phyloP scores from a whole-genome alignment of 164 flowering plant genomes.

The Echeveria elegans region DNA sequence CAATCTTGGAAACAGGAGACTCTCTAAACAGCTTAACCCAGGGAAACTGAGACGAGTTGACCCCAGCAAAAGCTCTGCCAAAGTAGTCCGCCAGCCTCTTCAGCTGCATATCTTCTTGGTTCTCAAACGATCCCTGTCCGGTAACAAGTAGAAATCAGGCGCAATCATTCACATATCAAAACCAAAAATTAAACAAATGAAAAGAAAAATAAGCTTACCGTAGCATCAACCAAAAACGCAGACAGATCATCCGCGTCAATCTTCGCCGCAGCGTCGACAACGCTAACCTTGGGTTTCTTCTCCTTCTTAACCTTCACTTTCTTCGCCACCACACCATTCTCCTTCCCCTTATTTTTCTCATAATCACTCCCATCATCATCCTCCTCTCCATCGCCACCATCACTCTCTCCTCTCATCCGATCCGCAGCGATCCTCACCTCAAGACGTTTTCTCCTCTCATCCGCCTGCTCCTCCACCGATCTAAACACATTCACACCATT shows the following conservation, averaged over 20 bases:
- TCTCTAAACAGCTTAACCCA: conserved; percentile 56
- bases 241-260: conserved; percentile 41
- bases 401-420: conserved; percentile 9
- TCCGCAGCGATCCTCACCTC: conserved; percentile 30
- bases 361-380: conserved; percentile 23
- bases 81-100: conserved; percentile 66
- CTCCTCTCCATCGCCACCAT: conserved; percentile 17
- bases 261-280: conserved; percentile 51
- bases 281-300: conserved; percentile 46
- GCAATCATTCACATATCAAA: not conserved
- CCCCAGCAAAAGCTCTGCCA: conserved; percentile 45
- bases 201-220: conserved; percentile 24
- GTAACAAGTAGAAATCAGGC: not conserved
- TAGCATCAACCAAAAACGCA: conserved; percentile 42
- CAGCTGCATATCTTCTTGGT: conserved; percentile 44
- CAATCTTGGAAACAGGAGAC: conserved; percentile 42
- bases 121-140: conserved; percentile 37
- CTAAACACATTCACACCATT: conserved; percentile 32
- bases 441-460: conserved; percentile 21
- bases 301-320: conserved; percentile 43
- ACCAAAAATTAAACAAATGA: not conserved
- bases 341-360: conserved; percentile 11
- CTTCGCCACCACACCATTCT: conserved; percentile 19
- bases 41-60: conserved; percentile 46
- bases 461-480: conserved; percentile 41